Evolutionary conservation across 345 rosid genomes (phyloP).

Genomic region (Salix viminalis): DNA sequence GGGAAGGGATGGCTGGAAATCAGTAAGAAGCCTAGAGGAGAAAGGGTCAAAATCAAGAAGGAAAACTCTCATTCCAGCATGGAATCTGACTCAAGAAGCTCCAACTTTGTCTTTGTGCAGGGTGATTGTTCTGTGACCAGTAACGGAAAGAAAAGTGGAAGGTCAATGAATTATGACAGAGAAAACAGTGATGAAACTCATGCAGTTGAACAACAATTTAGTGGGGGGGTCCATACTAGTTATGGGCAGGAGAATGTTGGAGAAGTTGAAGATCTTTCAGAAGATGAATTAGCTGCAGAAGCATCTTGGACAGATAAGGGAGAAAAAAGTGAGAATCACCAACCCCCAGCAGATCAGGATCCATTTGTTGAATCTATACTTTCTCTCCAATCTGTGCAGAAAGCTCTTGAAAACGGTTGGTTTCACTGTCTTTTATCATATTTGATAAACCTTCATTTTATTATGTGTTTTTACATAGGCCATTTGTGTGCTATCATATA

Average conservation of each 20-base stretch:
- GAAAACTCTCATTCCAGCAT: conserved; percentile 78
- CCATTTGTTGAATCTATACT: conserved; percentile 47
- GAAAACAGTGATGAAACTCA: conserved; percentile 52
- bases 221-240: conserved; percentile 42
- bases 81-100: conserved; percentile 87
- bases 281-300: conserved; percentile 42
- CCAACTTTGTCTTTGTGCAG: conserved; percentile 73
- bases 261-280: conserved; percentile 36
- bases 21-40: conserved; percentile 77
- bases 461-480: neutral
- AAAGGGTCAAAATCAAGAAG: conserved; percentile 69
- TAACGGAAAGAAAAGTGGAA: conserved; percentile 48
- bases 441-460: neutral
- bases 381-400: conserved; percentile 55
- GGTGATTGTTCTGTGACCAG: conserved; percentile 44
- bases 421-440: neutral
- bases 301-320: conserved; percentile 40
- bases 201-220: conserved; percentile 32
- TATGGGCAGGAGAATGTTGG: conserved; percentile 35
- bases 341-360: conserved; percentile 41
- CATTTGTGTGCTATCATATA: neutral
- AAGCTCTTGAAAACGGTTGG: conserved; percentile 60
- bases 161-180: conserved; percentile 42
- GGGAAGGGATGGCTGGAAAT: conserved; percentile 48
- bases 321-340: conserved; percentile 39